Evolutionary conservation across 2,329 filamentous ascomycete genomes (phyloP).

Genomic region (Penicillium sp.): DNA sequence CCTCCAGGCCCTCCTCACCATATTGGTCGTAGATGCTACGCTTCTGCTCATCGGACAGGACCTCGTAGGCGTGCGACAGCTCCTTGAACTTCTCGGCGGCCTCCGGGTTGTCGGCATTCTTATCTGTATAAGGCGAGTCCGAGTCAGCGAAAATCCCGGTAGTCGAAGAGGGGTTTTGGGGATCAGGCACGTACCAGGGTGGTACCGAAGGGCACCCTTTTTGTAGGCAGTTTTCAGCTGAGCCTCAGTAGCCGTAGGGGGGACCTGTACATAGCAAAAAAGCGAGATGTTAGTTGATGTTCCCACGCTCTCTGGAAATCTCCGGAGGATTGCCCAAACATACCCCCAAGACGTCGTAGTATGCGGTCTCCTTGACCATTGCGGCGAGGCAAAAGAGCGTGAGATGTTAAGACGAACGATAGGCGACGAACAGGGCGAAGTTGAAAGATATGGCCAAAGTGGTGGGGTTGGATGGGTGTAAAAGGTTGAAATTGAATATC

Average conservation of each 20-base stretch:
- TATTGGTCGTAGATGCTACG: slow-evolving; percentile 92
- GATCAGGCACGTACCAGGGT: slow-evolving; percentile 69
- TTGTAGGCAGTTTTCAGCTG: slow-evolving; percentile 94
- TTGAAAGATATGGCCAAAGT: slow-evolving; percentile 9
- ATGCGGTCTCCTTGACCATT: slow-evolving; percentile 51
- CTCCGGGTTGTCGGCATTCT: slow-evolving; percentile 89
- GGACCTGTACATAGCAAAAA: slow-evolving; percentile 53
- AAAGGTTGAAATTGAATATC: slow-evolving; percentile 13
- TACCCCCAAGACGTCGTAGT: slow-evolving; percentile 48
- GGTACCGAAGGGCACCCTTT: slow-evolving; percentile 82
- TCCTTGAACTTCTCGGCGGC: slow-evolving; percentile 99
- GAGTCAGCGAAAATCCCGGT: not conserved
- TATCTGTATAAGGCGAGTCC: slow-evolving; percentile 57
- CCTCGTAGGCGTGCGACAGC: slow-evolving; percentile 90
- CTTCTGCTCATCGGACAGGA: slow-evolving; percentile 88
- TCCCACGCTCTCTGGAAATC: not conserved
- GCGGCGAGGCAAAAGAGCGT: slow-evolving; percentile 27
- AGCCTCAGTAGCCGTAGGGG: slow-evolving; percentile 72
- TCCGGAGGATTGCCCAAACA: slow-evolving; percentile 13
- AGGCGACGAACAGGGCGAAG: slow-evolving; percentile 7
- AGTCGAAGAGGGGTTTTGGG: not conserved
- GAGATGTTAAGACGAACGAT: slow-evolving; percentile 8
- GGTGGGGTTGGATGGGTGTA: slow-evolving; percentile 9
- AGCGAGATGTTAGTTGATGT: slow-evolving; percentile 20
- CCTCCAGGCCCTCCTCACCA: slow-evolving; percentile 91